Conservation (phyloP, 2,329 filamentous ascomycete genomes). For the Fusarium cicatricum region DNA sequence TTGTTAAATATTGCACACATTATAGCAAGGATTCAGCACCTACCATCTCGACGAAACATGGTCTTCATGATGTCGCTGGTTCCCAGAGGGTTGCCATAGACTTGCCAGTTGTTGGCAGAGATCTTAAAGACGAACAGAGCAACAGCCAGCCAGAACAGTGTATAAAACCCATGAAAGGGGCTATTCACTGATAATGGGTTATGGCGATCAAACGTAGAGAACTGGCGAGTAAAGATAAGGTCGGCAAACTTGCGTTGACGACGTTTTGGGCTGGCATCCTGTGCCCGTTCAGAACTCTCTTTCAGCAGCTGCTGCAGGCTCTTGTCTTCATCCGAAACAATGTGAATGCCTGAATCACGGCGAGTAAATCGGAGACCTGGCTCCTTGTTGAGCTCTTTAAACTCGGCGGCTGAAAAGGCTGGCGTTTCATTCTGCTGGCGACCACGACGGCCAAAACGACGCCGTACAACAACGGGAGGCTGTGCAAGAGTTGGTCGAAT, state of each 20-base stretch:
- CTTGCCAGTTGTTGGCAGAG: constrained; percentile 71
- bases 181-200: constrained; percentile 71
- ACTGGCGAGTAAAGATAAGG: constrained; percentile 75
- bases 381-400: constrained; percentile 14
- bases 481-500: constrained; percentile 40
- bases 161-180: constrained; percentile 82
- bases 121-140: constrained; percentile 72
- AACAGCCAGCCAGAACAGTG: constrained; percentile 78
- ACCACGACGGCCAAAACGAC: constrained; percentile 20
- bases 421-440: constrained; percentile 5
- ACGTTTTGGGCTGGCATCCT: constrained; percentile 27
- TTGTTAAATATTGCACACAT: not conserved
- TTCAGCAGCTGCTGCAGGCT: constrained; percentile 42
- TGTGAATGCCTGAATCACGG: constrained; percentile 38
- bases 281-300: constrained; percentile 35
- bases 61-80: constrained; percentile 75
- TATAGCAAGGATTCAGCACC: constrained; percentile 7
- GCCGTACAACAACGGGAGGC: constrained; percentile 24
- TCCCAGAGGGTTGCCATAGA: constrained; percentile 74
- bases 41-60: constrained; percentile 66
- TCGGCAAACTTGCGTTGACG: constrained; percentile 49
- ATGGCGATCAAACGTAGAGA: constrained; percentile 78
- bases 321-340: constrained; percentile 43
- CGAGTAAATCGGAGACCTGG: constrained; percentile 27
- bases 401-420: constrained; percentile 14